phyloP scores from a whole-genome alignment of 164 flowering plant species.

The Magnolia changhungtana region DNA sequence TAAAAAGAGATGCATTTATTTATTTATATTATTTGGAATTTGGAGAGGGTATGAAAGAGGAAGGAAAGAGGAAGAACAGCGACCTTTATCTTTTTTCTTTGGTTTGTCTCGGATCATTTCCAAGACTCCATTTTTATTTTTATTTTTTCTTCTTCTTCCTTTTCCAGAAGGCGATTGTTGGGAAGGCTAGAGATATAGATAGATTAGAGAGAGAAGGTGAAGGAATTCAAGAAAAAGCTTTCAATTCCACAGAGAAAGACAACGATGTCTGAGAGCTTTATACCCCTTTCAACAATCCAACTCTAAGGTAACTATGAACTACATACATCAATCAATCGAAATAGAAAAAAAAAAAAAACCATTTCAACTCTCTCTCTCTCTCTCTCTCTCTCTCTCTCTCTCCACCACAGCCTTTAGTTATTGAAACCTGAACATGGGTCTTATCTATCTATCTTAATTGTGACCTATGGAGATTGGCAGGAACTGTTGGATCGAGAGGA shows the following conservation, averaged over 20 bases:
- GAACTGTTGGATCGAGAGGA: not conserved
- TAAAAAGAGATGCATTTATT: not conserved
- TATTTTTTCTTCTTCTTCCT: slow-evolving; percentile 13
- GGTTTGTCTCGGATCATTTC: slow-evolving; percentile 23
- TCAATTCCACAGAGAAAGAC: slow-evolving; percentile 51
- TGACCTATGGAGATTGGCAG: slow-evolving; percentile 8
- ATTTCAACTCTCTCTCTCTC: not conserved
- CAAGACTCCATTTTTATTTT: slow-evolving; percentile 11
- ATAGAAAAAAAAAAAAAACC: not conserved
- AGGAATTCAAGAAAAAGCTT: slow-evolving; percentile 34
- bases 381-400: not conserved
- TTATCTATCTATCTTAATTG: not conserved
- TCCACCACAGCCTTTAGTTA: not conserved
- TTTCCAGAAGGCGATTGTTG: slow-evolving; percentile 46
- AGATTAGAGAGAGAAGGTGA: slow-evolving; percentile 23
- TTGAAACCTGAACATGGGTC: not conserved
- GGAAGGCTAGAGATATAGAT: not conserved
- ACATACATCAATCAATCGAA: too few species aligned
- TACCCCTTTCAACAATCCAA: slow-evolving; percentile 36
- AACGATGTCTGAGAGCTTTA: slow-evolving; percentile 69
- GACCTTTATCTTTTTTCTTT: slow-evolving; percentile 25
- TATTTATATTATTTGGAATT: too few species aligned
- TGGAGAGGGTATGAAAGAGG: slow-evolving; percentile 11
- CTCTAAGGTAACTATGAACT: slow-evolving; percentile 22
- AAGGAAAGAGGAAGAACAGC: slow-evolving; percentile 33